Evolutionary conservation across 2,329 filamentous ascomycete genomes (phyloP).

Genomic region (Aspergillus aculeatinus): DNA sequence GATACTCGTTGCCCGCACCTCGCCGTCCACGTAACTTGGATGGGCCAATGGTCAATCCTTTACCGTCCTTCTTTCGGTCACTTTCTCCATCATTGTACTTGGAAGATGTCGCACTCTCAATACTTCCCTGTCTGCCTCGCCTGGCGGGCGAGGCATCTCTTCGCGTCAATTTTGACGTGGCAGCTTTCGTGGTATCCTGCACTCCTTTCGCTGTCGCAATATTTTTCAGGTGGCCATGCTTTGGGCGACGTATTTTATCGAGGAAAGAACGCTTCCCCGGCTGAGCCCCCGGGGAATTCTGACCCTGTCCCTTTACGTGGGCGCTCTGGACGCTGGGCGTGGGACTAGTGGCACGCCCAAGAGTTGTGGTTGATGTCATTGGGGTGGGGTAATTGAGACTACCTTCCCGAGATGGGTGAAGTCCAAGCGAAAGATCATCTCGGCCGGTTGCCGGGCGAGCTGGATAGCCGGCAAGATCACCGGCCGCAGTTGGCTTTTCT

Average conservation of each 20-base stretch:
- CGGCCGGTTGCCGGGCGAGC: conserved; percentile 71
- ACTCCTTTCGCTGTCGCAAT: conserved; percentile 31
- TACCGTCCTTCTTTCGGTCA: conserved; percentile 41
- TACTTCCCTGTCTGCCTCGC: conserved; percentile 36
- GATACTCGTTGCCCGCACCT: conserved; percentile 31
- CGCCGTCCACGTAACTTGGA: conserved; percentile 37
- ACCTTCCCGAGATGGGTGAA: conserved; percentile 53
- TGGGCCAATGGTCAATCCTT: conserved; percentile 32
- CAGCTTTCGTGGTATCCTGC: conserved; percentile 27
- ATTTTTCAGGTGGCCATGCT: conserved; percentile 37
- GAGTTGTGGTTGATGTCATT: conserved; percentile 50
- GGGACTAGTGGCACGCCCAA: conserved; percentile 73
- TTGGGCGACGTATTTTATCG: conserved; percentile 54
- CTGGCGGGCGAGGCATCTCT: conserved; percentile 35
- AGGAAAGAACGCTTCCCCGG: conserved; percentile 51
- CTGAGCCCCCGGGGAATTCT: conserved; percentile 39
- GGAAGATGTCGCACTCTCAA: conserved; percentile 29
- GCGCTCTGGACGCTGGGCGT: conserved; percentile 72
- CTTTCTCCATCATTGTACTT: conserved; percentile 34
- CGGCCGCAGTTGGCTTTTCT: conserved; percentile 46
- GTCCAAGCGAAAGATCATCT: conserved; percentile 65
- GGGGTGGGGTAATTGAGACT: conserved; percentile 45
- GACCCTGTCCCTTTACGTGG: conserved; percentile 50
- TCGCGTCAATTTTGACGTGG: conserved; percentile 26
- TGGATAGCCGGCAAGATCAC: conserved; percentile 49